These are phyloP conservation scores for Panus rudis DNA, from an alignment of 768 basidiomycete genomes.

Conservation along the genomic window DNA sequence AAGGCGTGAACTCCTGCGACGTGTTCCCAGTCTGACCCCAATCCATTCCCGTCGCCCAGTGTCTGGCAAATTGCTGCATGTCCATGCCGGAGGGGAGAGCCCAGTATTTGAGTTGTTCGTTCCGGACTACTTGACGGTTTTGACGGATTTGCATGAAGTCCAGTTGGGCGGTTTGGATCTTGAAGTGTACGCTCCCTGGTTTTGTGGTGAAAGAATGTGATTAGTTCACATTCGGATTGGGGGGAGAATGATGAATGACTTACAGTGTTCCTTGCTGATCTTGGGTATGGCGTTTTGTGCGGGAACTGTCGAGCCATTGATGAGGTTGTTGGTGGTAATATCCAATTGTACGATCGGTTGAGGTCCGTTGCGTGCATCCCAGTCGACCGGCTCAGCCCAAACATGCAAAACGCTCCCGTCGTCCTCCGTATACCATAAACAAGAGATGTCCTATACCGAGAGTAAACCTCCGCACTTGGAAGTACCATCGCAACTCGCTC, in stretches of 20 bases:
- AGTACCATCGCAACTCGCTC: constrained; percentile 19
- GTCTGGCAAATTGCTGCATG: constrained; percentile 25
- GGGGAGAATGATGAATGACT: too few species aligned
- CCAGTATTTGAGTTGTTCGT: constrained; percentile 40
- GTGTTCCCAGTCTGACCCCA: constrained; percentile 22
- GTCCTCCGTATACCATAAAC: constrained; percentile 54
- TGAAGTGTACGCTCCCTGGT: constrained; percentile 60
- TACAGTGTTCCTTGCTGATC: too few species aligned
- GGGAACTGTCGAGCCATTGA: not conserved
- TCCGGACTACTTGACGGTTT: constrained; percentile 27
- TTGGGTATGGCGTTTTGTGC: not conserved
- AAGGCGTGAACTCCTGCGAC: constrained; percentile 15
- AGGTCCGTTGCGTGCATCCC: constrained; percentile 30
- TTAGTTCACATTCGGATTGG: too few species aligned
- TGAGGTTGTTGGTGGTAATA: constrained; percentile 21
- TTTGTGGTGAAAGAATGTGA: not conserved
- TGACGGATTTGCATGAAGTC: constrained; percentile 28
- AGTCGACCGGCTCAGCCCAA: constrained; percentile 59
- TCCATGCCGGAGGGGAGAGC: constrained; percentile 44
- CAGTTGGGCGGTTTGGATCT: constrained; percentile 35
- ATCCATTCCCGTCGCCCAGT: too few species aligned
- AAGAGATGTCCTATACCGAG: constrained; percentile 43
- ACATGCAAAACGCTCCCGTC: constrained; percentile 40
- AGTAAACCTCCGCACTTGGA: not conserved
- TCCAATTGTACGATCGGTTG: constrained; percentile 53